These are phyloP conservation scores for Colletotrichum australisinense DNA, from an alignment of 2,329 filamentous ascomycete species.

Conservation along the genomic window DNA sequence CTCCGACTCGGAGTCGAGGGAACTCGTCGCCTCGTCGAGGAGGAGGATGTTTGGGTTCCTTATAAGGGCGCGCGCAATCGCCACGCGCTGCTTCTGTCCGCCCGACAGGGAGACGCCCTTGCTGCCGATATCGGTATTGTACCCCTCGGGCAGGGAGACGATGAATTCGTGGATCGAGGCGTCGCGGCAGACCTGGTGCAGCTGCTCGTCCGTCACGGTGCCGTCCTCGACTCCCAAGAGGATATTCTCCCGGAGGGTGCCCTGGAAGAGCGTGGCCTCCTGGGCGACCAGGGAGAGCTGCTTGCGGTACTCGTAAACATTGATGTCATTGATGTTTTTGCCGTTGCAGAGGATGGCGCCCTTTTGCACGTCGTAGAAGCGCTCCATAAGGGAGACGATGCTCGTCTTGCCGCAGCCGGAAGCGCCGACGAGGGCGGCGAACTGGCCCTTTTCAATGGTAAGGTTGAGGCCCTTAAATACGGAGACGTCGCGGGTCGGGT, in stretches of 20 bases:
- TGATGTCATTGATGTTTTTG: slow-evolving; percentile 67
- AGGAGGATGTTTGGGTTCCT: slow-evolving; percentile 74
- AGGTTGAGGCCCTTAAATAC: slow-evolving; percentile 73
- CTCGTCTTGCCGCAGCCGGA: slow-evolving; percentile 80
- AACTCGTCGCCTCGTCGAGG: slow-evolving; percentile 79
- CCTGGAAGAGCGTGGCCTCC: slow-evolving; percentile 79
- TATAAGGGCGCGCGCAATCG: slow-evolving; percentile 76
- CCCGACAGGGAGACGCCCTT: slow-evolving; percentile 75
- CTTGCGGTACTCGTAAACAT: slow-evolving; percentile 71
- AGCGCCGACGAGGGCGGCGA: slow-evolving; percentile 76
- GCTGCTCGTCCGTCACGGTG: slow-evolving; percentile 60
- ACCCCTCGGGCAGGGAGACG: slow-evolving; percentile 73
- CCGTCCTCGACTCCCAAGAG: slow-evolving; percentile 70
- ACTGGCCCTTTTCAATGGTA: slow-evolving; percentile 75
- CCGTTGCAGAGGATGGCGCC: slow-evolving; percentile 76
- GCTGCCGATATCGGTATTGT: slow-evolving; percentile 75
- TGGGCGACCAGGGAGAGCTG: slow-evolving; percentile 79
- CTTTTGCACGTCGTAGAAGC: slow-evolving; percentile 76
- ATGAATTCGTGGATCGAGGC: slow-evolving; percentile 81
- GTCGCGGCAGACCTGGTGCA: slow-evolving; percentile 66
- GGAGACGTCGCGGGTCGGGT: slow-evolving; percentile 66
- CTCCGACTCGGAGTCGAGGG: slow-evolving; percentile 73
- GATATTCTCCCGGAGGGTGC: slow-evolving; percentile 74
- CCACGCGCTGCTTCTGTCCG: slow-evolving; percentile 78
- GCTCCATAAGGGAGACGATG: slow-evolving; percentile 73